A percentile compares a stretch with the other conserved stretches of the same genome.
Evolutionary conservation across 2,329 filamentous ascomycete genomes (phyloP).

Genomic region (Fusarium marasasianum): DNA sequence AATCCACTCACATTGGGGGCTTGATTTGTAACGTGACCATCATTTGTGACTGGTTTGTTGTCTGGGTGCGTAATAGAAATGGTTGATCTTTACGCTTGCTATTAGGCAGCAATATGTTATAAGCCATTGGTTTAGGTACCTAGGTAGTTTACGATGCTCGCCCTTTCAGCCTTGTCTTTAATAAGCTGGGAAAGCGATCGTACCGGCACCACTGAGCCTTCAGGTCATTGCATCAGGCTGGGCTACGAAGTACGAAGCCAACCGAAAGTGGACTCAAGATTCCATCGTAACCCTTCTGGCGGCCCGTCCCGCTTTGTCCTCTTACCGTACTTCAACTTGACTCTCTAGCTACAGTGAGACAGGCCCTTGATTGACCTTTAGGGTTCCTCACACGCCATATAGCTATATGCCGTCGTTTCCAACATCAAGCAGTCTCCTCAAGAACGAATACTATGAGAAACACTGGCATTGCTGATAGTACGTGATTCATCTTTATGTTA

Average conservation of each 20-base stretch:
- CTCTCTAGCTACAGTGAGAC: too few relatives aligned
- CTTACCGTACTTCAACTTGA: too few relatives aligned
- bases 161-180: background rate
- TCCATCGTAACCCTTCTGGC: background rate
- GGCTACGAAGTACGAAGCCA: background rate
- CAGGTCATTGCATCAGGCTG: background rate
- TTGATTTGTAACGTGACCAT: slow-evolving; percentile 22
- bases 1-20: slow-evolving; percentile 13
- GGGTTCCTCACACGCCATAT: background rate
- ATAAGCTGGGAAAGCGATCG: background rate
- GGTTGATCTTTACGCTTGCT: background rate
- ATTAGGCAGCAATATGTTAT: background rate
- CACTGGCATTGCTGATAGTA: background rate
- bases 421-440: background rate
- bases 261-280: background rate
- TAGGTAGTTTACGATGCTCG: background rate
- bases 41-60: slow-evolving; percentile 6
- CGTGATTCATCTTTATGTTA: too few relatives aligned
- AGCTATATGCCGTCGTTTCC: background rate
- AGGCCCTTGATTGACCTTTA: background rate
- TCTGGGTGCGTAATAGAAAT: background rate
- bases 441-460: background rate
- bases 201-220: background rate
- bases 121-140: background rate
- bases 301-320: background rate